A percentile compares a stretch with the other conserved stretches of the same genome.
Evolutionary conservation across 1,284 basidiomycete species (phyloP).

Genomic region (Mycena citricolor): DNA sequence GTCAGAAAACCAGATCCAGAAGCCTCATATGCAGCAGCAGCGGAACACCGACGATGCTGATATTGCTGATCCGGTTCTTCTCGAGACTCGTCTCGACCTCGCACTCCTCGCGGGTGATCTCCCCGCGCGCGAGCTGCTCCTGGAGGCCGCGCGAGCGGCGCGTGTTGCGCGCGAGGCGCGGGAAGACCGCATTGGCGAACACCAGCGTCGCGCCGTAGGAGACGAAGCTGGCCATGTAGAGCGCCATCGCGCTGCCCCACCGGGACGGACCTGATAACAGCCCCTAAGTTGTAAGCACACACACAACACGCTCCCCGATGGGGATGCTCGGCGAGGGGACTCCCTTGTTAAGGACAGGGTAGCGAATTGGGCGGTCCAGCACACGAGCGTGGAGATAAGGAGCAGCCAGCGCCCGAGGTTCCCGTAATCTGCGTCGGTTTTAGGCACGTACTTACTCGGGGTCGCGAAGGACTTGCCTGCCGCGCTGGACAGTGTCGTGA

Average conservation of each 20-base stretch:
- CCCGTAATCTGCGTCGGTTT: too few species aligned
- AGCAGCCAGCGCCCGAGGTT: constrained; percentile 75
- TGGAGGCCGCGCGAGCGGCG: constrained; percentile 59
- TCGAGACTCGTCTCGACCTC: constrained; percentile 75
- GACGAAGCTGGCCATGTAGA: constrained; percentile 81
- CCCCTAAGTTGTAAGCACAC: too few species aligned
- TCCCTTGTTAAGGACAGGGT: constrained; percentile 68
- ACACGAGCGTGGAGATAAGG: constrained; percentile 66
- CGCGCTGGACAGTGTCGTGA: constrained; percentile 78
- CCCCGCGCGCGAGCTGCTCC: constrained; percentile 56
- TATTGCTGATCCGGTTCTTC: constrained; percentile 83
- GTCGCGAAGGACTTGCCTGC: too few species aligned
- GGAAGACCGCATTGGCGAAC: constrained; percentile 82
- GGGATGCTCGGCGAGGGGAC: constrained; percentile 26
- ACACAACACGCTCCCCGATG: neutral
- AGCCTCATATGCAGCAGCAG: neutral
- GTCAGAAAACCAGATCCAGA: neutral
- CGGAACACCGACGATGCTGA: constrained; percentile 42
- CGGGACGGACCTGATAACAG: constrained; percentile 50
- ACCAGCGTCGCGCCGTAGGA: too few species aligned
- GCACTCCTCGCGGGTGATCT: constrained; percentile 60
- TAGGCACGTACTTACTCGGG: too few species aligned
- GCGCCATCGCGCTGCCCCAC: constrained; percentile 72
- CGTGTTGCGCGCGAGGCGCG: constrained; percentile 78
- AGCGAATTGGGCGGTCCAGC: constrained; percentile 77